Evolutionary conservation across 2,329 filamentous ascomycete genomes (phyloP).

Genomic region (Endoconidiophora polonica): DNA sequence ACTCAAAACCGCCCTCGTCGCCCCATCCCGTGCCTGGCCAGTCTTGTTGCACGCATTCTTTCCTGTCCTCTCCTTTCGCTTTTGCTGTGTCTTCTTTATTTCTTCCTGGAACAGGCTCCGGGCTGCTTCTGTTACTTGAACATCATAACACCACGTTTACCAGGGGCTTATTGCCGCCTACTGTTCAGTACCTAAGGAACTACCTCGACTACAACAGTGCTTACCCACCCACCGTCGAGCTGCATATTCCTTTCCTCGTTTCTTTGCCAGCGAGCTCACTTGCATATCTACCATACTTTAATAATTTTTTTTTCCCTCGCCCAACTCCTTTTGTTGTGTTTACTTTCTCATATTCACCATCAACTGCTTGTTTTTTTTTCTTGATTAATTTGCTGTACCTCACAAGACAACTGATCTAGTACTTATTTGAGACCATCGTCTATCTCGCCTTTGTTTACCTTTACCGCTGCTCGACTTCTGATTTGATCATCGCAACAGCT

Average conservation of each 20-base stretch:
- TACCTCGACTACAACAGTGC: neutral
- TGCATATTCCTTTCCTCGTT: constrained; percentile 5
- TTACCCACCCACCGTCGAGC: neutral
- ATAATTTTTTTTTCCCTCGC: neutral
- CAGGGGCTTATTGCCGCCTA: constrained; percentile 1
- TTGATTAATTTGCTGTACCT: too few relatives aligned
- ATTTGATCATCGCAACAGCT: neutral
- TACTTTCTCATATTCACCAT: neutral
- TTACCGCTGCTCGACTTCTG: neutral
- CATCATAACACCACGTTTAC: constrained; percentile 12
- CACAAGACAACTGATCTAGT: neutral
- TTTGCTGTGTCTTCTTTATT: neutral
- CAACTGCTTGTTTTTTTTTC: neutral
- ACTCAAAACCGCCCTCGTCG: too few relatives aligned
- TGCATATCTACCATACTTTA: neutral
- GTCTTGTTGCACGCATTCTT: constrained; percentile 3
- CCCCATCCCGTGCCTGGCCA: neutral
- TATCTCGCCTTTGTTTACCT: neutral
- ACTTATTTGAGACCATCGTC: neutral
- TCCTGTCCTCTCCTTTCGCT: neutral
- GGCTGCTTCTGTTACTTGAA: neutral
- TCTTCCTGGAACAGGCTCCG: constrained; percentile 2
- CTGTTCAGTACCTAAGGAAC: neutral
- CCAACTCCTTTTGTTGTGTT: neutral
- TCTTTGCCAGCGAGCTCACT: constrained; percentile 1